Evolutionary conservation across 2,329 filamentous ascomycete species (phyloP).

Genomic region (Monilinia fructigena): DNA sequence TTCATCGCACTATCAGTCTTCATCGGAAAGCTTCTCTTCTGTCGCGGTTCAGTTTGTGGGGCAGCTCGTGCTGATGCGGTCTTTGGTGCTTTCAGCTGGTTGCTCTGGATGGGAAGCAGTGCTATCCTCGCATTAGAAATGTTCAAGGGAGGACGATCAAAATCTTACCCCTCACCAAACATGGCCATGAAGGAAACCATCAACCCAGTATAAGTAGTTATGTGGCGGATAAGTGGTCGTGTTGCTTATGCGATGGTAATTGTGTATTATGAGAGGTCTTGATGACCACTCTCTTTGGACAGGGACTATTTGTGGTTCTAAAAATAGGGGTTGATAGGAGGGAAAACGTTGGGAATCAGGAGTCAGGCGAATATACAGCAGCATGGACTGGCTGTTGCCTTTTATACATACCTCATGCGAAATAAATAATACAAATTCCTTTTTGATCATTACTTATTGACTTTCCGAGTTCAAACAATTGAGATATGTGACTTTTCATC

Average conservation of each 20-base stretch:
- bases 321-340: neutral
- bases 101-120: constrained; percentile 52
- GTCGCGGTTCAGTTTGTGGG: constrained; percentile 56
- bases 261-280: constrained; percentile 15
- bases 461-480: neutral
- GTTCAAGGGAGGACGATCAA: constrained; percentile 43
- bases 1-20: constrained; percentile 60
- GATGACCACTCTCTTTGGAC: constrained; percentile 6
- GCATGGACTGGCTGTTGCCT: constrained; percentile 17
- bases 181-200: constrained; percentile 37
- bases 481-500: neutral
- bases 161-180: constrained; percentile 35
- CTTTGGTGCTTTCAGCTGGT: constrained; percentile 54
- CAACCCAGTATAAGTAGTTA: constrained; percentile 9
- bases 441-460: neutral
- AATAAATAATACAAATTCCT: constrained; percentile 16
- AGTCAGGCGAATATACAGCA: constrained; percentile 8
- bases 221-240: neutral
- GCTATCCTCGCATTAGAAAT: constrained; percentile 49
- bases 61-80: constrained; percentile 55
- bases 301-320: neutral
- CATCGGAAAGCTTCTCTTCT: constrained; percentile 55
- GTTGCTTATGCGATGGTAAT: neutral
- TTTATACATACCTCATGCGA: neutral
- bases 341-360: constrained; percentile 3